These are phyloP conservation scores for Aureobasidium sp. DNA, from an alignment of 2,329 filamentous ascomycete genomes.

Conservation along the genomic window DNA sequence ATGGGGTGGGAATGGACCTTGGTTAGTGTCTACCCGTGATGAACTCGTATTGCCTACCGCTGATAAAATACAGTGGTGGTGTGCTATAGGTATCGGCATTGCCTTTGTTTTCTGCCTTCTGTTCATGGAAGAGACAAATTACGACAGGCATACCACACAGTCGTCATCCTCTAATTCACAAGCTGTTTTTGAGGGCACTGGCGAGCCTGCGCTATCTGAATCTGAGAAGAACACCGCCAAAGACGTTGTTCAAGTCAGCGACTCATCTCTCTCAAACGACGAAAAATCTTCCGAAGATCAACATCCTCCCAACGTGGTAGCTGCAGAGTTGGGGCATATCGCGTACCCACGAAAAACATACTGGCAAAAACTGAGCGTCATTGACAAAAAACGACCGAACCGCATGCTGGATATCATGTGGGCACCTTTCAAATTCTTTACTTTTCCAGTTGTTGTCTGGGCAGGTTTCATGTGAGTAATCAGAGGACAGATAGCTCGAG, in stretches of 20 bases:
- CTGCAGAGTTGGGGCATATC: constrained; percentile 22
- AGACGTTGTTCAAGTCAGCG: neutral
- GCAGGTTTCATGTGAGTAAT: constrained; percentile 1
- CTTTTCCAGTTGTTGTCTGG: constrained; percentile 12
- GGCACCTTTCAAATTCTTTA: constrained; percentile 15
- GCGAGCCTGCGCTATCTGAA: neutral
- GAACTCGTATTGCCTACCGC: neutral
- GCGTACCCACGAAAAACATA: constrained; percentile 33
- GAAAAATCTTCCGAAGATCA: neutral
- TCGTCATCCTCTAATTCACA: neutral
- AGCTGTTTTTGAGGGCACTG: neutral
- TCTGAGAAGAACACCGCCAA: neutral
- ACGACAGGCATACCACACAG: constrained; percentile 16
- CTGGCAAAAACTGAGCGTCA: constrained; percentile 34
- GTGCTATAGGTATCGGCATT: constrained; percentile 44
- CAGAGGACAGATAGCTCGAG: too few relatives aligned
- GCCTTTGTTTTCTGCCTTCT: constrained; percentile 47
- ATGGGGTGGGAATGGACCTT: constrained; percentile 44
- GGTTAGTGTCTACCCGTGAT: neutral
- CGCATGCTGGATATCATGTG: constrained; percentile 30
- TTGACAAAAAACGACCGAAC: constrained; percentile 35
- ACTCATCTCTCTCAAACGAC: neutral
- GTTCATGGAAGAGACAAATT: constrained; percentile 54
- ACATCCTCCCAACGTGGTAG: neutral
- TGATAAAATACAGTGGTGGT: constrained; percentile 33